Base-by-base conservation (phyloP, 805 yeast genomes). In the Wickerhamiella slavikovae region DNA sequence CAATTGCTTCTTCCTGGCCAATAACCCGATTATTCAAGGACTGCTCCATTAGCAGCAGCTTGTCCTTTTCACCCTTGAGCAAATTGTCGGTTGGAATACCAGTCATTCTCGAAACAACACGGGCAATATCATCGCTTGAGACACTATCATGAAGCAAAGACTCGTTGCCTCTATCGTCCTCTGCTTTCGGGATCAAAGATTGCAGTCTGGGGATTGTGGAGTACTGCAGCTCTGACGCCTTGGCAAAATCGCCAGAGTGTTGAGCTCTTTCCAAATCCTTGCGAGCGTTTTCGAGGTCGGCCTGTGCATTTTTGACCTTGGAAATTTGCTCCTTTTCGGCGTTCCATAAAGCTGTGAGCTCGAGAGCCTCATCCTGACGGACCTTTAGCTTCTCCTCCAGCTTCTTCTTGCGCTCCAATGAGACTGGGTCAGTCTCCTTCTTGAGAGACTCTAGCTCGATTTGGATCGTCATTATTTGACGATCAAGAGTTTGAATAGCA, bases 1-100 rank as follows among this genome's bases (percentile, higher is more conserved):
- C 64, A 25, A 89, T 80, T 0, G 96, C 96, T 45, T 80, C 93
- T 45, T 85, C 93, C 52, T 85, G 98, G 5, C 98, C 96, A 37
- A 85, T 70, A 17, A 85, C 95, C 36, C 79, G 70, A 37, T 65
- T 64, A 43, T 68, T 69, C 40, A 85, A 54, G 0, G 78, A 67
- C 4, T 64, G 59, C 49, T 83, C 95, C 95, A 89, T 89, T 49
- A 64, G 75, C 31, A 85, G 51, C 30, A 85, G 61, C 49, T 83
- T 74, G 47, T 85, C 95, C 54, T 79, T 80, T 48, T 85, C 98
- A 28, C 95, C 95, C 50, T 77, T 77, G 72, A 89, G 64, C 40
- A 85, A 68, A 19, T 82, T 77, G 41, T 72, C 79, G 15, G 79
- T 78, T 5, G 98, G 98, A 25, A 85, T 82, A 22, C 96, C 96